Percentiles rank a stretch among this genome's conserved stretches.
Conservation (phyloP, 2,329 filamentous ascomycete species). For the Aspergillus cejpii region DNA sequence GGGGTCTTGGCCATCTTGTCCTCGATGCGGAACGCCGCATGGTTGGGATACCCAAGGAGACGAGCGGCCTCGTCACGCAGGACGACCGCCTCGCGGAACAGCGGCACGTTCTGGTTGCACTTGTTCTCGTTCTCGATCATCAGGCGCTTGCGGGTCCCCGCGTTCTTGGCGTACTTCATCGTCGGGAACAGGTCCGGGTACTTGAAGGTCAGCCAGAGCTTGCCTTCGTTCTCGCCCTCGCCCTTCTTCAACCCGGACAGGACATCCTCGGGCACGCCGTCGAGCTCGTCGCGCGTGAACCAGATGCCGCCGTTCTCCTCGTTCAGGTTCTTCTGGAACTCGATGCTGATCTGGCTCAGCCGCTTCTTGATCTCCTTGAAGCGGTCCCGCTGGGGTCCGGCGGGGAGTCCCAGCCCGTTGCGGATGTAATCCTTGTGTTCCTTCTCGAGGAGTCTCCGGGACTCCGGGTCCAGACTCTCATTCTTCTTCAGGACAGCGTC, state of each 20-base stretch:
- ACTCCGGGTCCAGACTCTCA: conserved; percentile 44
- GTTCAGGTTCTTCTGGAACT: conserved; percentile 48
- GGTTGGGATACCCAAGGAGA: conserved; percentile 45
- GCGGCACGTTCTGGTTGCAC: conserved; percentile 45
- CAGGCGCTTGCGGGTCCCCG: conserved; percentile 40
- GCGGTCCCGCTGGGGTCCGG: conserved; percentile 43
- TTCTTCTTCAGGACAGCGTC: conserved; percentile 41
- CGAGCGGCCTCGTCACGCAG: conserved; percentile 48
- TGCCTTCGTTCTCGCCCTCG: conserved; percentile 43
- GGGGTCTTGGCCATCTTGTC: conserved; percentile 51
- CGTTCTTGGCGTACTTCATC: conserved; percentile 45
- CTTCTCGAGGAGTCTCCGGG: conserved; percentile 45
- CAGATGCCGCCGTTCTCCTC: conserved; percentile 48
- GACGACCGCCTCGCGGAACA: conserved; percentile 46
- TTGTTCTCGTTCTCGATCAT: conserved; percentile 48
- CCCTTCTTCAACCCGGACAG: conserved; percentile 43
- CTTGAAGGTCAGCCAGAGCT: conserved; percentile 46
- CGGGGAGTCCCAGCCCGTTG: conserved; percentile 44
- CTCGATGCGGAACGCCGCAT: conserved; percentile 49
- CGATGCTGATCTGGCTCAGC: conserved; percentile 44
- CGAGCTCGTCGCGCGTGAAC: conserved; percentile 45
- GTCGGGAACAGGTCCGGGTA: conserved; percentile 46
- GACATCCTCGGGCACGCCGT: conserved; percentile 47
- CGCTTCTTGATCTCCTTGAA: conserved; percentile 51
- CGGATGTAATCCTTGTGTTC: conserved; percentile 46